Conservation (phyloP, 441 rosid species). For the Aleurites moluccanus region DNA sequence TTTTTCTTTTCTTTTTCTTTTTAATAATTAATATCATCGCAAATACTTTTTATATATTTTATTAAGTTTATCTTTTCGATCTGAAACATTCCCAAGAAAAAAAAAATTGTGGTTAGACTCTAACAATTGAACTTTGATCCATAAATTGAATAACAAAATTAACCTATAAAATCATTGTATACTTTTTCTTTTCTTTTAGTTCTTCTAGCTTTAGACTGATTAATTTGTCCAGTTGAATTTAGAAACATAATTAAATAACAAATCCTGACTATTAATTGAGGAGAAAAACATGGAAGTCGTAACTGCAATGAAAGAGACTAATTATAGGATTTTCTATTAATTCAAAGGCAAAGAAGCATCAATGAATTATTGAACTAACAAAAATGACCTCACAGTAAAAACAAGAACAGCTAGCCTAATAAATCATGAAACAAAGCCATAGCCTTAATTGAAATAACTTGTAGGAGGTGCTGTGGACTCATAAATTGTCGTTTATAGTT, state of each 20-base stretch:
- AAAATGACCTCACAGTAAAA: neutral
- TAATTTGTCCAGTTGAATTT: neutral
- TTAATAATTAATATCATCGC: no score
- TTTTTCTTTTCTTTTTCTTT: neutral
- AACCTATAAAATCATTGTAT: no score
- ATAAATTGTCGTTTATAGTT: neutral
- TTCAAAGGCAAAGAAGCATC: neutral
- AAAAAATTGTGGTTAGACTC: no score
- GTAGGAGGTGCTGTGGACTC: neutral
- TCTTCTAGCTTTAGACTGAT: neutral
- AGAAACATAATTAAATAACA: neutral
- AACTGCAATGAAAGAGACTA: slow-evolving; percentile 29
- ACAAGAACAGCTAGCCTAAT: neutral
- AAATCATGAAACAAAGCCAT: neutral
- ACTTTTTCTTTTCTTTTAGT: no score
- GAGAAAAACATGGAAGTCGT: slow-evolving; percentile 24
- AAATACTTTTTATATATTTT: no score
- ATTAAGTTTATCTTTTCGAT: no score
- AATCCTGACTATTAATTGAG: neutral
- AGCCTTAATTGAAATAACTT: neutral
- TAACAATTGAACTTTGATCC: no score
- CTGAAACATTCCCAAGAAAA: no score
- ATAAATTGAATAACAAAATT: no score
- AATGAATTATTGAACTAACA: neutral
- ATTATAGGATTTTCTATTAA: slow-evolving; percentile 4